A percentile compares a stretch with the other conserved stretches of the same genome.
phyloP scores from a whole-genome alignment of 352 stramenopile species.

The Hyaloperonospora brassicae region DNA sequence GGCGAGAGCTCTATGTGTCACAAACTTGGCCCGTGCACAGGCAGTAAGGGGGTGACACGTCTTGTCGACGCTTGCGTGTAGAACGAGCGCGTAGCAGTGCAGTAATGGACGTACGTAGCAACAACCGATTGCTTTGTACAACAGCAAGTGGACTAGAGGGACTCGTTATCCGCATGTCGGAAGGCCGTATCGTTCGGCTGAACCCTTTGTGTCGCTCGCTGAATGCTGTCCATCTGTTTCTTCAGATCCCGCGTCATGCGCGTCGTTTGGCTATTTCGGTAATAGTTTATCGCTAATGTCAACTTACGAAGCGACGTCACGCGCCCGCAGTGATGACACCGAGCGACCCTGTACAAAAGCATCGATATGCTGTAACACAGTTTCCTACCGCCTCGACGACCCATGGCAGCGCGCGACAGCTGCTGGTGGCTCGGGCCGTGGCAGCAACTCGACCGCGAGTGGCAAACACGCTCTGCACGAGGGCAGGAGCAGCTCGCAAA shows the following conservation, averaged over 20 bases:
- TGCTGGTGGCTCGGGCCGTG: slow-evolving; percentile 63
- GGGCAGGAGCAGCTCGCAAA: slow-evolving; percentile 60
- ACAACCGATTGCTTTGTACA: too few species aligned
- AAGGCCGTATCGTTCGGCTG: not conserved
- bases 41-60: too few species aligned
- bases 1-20: too few species aligned
- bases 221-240: slow-evolving; percentile 4
- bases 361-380: slow-evolving; percentile 7
- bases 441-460: slow-evolving; percentile 61
- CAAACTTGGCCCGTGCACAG: too few species aligned
- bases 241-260: not conserved
- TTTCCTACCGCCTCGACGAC: not conserved
- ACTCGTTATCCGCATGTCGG: not conserved
- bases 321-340: not conserved
- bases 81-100: too few species aligned
- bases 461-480: slow-evolving; percentile 34
- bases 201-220: not conserved
- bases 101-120: too few species aligned
- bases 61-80: too few species aligned
- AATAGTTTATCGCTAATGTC: too few species aligned
- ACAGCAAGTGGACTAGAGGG: too few species aligned
- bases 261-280: too few species aligned
- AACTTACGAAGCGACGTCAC: too few species aligned
- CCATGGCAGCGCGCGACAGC: not conserved
- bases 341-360: slow-evolving; percentile 2